phyloP scores from a whole-genome alignment of 2,329 filamentous ascomycete genomes.

The Helotiales sp. region DNA sequence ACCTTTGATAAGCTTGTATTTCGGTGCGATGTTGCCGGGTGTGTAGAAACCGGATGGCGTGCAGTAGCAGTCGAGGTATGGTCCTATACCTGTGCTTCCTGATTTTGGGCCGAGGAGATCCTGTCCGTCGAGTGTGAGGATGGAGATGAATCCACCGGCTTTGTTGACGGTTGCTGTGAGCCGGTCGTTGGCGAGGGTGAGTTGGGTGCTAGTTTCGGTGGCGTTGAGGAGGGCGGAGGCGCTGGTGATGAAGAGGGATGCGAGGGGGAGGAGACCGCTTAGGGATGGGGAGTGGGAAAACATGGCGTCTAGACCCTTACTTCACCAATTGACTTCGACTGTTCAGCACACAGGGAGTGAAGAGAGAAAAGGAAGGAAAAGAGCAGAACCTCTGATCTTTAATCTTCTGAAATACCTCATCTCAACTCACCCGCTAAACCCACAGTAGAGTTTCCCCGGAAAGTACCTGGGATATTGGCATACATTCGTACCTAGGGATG shows the following conservation, averaged over 20 bases:
- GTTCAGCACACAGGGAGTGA: not conserved
- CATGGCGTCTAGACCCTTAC: not conserved
- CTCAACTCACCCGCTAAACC: not conserved
- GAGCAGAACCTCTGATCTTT: not conserved
- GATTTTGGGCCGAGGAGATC: slow-evolving; percentile 56
- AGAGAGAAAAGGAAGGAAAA: not conserved
- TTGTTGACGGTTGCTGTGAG: slow-evolving; percentile 52
- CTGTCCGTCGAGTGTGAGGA: slow-evolving; percentile 52
- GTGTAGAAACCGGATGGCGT: slow-evolving; percentile 64
- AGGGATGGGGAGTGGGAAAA: not conserved
- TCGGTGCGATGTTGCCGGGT: slow-evolving; percentile 55
- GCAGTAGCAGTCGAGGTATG: slow-evolving; percentile 69
- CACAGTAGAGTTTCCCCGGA: slow-evolving; percentile 2
- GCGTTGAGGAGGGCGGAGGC: slow-evolving; percentile 22
- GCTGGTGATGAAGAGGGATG: not conserved
- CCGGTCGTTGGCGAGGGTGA: slow-evolving; percentile 52
- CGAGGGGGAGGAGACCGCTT: not conserved
- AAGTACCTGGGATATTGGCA: too few species aligned
- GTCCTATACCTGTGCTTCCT: slow-evolving; percentile 55
- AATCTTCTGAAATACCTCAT: not conserved
- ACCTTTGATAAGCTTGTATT: slow-evolving; percentile 57
- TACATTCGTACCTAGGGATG: not conserved
- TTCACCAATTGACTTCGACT: not conserved
- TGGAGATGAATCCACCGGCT: slow-evolving; percentile 47
- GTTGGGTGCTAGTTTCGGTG: slow-evolving; percentile 39